Conservation (phyloP, 352 stramenopile species). For the Plasmopara halstedii region DNA sequence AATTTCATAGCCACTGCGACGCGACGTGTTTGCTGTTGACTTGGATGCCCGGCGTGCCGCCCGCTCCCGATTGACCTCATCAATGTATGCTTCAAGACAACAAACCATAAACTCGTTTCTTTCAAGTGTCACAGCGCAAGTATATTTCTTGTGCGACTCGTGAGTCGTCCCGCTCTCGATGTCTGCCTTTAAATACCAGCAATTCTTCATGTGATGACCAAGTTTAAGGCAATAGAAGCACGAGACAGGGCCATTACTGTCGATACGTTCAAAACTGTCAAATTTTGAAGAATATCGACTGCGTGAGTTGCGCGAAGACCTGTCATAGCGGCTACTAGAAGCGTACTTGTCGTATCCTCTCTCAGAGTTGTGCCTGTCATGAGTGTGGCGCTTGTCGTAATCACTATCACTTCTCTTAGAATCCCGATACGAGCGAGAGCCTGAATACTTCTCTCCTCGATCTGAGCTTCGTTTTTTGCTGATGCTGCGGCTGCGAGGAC, state of each 20-base stretch:
- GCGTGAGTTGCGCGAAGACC: constrained; percentile 5
- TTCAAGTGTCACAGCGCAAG: constrained; percentile 27
- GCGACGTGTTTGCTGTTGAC: constrained; percentile 3
- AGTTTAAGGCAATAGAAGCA: constrained; percentile 43
- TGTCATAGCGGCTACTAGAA: constrained; percentile 6
- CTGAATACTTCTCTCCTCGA: constrained; percentile 1
- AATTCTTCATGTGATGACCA: constrained; percentile 29
- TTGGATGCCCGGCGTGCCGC: constrained; percentile 1
- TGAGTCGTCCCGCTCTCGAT: constrained; percentile 33
- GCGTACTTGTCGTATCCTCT: constrained; percentile 14
- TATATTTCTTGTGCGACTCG: constrained; percentile 25
- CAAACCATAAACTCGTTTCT: constrained; percentile 30
- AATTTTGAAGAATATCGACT: constrained; percentile 16
- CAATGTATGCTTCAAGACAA: constrained; percentile 29
- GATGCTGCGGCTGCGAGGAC: not conserved
- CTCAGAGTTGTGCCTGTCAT: constrained; percentile 12
- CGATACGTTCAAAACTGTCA: constrained; percentile 6
- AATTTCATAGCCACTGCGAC: constrained; percentile 8
- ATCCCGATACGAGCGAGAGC: constrained; percentile 4
- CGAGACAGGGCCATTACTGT: constrained; percentile 11
- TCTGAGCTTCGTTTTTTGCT: constrained; percentile 6
- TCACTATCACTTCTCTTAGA: constrained; percentile 1
- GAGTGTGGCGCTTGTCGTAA: constrained; percentile 1
- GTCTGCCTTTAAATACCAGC: constrained; percentile 34
- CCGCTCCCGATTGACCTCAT: constrained; percentile 22